These are phyloP conservation scores for Penicillium hordei DNA, from an alignment of 2,329 filamentous ascomycete species.

Conservation along the genomic window DNA sequence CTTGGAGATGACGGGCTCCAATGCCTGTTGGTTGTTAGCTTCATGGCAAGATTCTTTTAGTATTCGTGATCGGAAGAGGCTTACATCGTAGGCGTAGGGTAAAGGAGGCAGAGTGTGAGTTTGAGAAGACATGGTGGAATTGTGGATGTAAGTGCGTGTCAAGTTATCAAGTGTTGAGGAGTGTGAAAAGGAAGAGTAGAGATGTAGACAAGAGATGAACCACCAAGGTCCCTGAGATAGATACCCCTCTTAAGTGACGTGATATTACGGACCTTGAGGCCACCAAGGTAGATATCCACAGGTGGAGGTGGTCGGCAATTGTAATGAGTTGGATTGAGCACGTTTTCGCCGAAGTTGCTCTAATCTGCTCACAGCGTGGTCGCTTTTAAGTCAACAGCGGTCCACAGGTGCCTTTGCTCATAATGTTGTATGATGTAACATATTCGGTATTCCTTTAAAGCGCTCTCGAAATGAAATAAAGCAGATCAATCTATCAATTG, in stretches of 20 bases:
- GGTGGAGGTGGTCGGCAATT: neutral
- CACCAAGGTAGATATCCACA: conserved; percentile 16
- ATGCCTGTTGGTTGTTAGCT: conserved; percentile 61
- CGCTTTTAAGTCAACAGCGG: neutral
- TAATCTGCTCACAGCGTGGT: neutral
- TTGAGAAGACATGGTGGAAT: conserved; percentile 26
- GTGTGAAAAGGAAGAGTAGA: neutral
- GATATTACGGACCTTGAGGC: conserved; percentile 1
- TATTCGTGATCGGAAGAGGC: conserved; percentile 28
- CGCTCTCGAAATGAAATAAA: neutral
- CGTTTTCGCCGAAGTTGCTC: neutral
- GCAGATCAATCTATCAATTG: no score
- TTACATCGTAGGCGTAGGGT: conserved; percentile 69
- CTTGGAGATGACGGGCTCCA: conserved; percentile 76
- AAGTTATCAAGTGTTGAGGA: neutral
- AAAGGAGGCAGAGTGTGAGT: conserved; percentile 64
- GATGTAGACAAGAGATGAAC: neutral
- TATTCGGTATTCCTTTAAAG: rapidly evolving
- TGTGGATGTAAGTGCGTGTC: neutral
- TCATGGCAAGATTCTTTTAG: conserved; percentile 43
- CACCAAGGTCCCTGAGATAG: conserved; percentile 19
- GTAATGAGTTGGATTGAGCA: conserved; percentile 4
- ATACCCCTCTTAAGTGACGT: conserved; percentile 4
- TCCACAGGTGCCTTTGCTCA: no score
- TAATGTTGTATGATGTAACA: neutral